Percentiles rank a stretch among this genome's conserved stretches.
Evolutionary conservation across 441 rosid genomes (phyloP).

Genomic region (Breynia disticha): DNA sequence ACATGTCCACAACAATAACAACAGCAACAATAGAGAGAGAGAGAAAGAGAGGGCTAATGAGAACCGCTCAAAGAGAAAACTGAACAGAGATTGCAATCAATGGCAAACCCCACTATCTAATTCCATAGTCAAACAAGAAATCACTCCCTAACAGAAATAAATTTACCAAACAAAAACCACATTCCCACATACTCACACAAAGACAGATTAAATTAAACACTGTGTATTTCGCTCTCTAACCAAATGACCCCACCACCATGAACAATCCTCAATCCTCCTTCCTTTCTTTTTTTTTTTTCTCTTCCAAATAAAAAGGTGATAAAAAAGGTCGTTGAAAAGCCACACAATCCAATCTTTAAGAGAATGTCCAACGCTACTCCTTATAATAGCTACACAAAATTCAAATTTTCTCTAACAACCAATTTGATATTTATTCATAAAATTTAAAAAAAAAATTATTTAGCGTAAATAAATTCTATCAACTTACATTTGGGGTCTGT

Average conservation of each 20-base stretch:
- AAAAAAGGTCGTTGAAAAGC: not conserved
- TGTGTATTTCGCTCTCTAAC: not conserved
- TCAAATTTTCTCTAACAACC: no score
- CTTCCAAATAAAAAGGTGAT: not conserved
- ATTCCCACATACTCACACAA: slow-evolving; percentile 6
- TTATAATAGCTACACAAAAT: no score
- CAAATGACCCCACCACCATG: slow-evolving; percentile 4
- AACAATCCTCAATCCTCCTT: not conserved
- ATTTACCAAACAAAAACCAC: slow-evolving; percentile 2
- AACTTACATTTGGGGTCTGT: no score
- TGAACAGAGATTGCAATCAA: slow-evolving; percentile 31
- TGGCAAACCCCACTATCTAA: slow-evolving; percentile 35
- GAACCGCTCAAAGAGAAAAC: slow-evolving; percentile 22
- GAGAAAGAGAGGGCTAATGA: slow-evolving; percentile 16
- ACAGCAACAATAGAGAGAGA: slow-evolving; percentile 7
- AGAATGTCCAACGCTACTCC: no score
- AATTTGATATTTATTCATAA: no score
- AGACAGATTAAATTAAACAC: not conserved
- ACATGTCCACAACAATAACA: slow-evolving; percentile 29
- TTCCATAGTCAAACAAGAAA: slow-evolving; percentile 41
- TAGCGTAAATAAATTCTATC: no score
- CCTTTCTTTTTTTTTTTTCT: not conserved
- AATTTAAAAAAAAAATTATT: no score
- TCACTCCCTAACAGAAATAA: slow-evolving; percentile 13
- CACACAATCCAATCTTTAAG: not conserved